Evolutionary conservation across 2,329 filamentous ascomycete genomes (phyloP).

Genomic region (Neofusicoccum laricinum): DNA sequence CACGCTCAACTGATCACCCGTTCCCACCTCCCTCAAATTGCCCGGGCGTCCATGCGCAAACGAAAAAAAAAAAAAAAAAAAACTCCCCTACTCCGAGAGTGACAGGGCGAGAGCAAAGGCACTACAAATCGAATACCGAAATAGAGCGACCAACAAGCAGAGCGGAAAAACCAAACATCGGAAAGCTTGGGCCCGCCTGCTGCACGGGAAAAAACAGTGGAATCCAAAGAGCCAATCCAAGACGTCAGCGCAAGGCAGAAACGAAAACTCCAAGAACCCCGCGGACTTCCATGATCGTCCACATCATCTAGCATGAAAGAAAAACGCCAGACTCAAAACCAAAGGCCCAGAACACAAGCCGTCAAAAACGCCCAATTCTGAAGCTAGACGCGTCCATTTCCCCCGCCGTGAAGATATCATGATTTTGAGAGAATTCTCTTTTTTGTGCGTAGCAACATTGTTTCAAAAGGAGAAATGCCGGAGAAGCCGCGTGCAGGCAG

Average conservation of each 20-base stretch:
- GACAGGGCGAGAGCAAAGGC: neutral
- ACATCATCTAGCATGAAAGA: neutral
- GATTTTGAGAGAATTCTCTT: neutral
- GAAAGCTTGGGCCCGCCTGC: neutral
- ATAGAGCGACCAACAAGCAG: neutral
- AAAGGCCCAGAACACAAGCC: neutral
- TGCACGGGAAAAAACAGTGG: neutral
- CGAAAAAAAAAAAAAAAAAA: neutral
- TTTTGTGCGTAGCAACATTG: neutral
- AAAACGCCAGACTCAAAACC: neutral
- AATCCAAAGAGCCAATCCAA: neutral
- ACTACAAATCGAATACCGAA: constrained; percentile 4
- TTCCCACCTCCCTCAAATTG: neutral
- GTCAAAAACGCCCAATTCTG: neutral
- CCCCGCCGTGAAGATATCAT: neutral
- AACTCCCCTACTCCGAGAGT: neutral
- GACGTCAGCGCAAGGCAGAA: neutral
- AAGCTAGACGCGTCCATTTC: neutral
- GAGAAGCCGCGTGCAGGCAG: neutral
- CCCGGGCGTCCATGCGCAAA: neutral
- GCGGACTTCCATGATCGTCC: neutral
- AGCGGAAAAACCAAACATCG: neutral
- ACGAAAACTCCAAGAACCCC: neutral
- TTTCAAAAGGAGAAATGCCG: too few species aligned
- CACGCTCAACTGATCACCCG: neutral